These are phyloP conservation scores for Exutisphaerella laricina DNA, from an alignment of 2,329 filamentous ascomycete species.

Conservation along the genomic window DNA sequence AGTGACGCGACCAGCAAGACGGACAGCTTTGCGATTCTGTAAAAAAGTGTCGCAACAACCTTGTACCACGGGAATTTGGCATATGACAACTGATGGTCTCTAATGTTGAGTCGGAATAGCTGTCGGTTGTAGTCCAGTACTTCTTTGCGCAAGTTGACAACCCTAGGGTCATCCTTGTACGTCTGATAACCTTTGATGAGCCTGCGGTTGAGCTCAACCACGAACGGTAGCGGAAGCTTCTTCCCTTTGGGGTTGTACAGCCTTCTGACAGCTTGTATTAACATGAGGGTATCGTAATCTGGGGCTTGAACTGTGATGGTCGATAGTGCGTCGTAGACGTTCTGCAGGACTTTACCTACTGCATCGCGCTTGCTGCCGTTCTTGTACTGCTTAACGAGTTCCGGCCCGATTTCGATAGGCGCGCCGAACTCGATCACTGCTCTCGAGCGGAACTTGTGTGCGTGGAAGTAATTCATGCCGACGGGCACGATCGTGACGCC, in stretches of 20 bases:
- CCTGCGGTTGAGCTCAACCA: conserved; percentile 89
- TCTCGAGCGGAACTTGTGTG: conserved; percentile 94
- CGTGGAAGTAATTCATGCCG: conserved; percentile 99
- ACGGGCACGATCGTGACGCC: conserved; percentile 92
- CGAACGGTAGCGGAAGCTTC: conserved; percentile 83
- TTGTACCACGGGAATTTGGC: conserved; percentile 73
- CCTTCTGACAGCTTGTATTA: conserved; percentile 88
- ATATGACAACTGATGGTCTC: conserved; percentile 92
- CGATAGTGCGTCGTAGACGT: conserved; percentile 75
- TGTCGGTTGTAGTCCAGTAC: conserved; percentile 83
- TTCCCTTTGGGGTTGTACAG: conserved; percentile 93
- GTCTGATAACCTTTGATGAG: conserved; percentile 86
- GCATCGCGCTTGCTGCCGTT: conserved; percentile 78
- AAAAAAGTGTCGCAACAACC: conserved; percentile 71
- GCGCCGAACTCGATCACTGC: conserved; percentile 93
- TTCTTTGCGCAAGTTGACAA: conserved; percentile 66
- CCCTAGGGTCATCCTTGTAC: conserved; percentile 85
- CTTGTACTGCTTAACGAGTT: conserved; percentile 81
- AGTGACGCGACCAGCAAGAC: conserved; percentile 75
- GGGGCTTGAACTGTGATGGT: conserved; percentile 88
- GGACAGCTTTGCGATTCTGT: conserved; percentile 70
- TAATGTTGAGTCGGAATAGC: conserved; percentile 76
- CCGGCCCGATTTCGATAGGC: conserved; percentile 75
- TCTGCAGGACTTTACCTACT: conserved; percentile 77
- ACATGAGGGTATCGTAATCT: conserved; percentile 94